Percentiles rank a stretch among this genome's conserved stretches.
These are phyloP conservation scores for Sclerotinia trifoliorum DNA, from an alignment of 2,329 filamentous ascomycete species.

Conservation along the genomic window DNA sequence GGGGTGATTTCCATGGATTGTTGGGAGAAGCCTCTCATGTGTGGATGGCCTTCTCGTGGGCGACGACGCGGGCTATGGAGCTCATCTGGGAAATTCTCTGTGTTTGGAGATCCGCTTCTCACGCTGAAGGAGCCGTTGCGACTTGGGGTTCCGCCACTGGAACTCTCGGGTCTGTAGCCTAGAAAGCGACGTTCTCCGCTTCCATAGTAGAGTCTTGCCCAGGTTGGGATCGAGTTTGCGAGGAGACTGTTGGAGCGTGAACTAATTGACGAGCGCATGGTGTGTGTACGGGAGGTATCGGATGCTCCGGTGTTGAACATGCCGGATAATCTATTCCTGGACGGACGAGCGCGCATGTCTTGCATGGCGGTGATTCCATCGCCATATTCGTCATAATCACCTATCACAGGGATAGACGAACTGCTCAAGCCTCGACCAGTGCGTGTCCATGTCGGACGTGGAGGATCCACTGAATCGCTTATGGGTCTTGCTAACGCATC, in stretches of 20 bases:
- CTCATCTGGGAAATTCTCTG: slow-evolving; percentile 48
- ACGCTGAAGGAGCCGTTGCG: slow-evolving; percentile 44
- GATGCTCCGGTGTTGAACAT: slow-evolving; percentile 49
- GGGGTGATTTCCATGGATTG: slow-evolving; percentile 49
- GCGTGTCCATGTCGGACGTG: slow-evolving; percentile 46
- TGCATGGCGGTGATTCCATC: slow-evolving; percentile 62
- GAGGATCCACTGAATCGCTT: slow-evolving; percentile 49
- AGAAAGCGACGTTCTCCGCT: slow-evolving; percentile 60
- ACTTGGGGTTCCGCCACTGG: slow-evolving; percentile 43
- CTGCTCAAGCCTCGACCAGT: slow-evolving; percentile 39
- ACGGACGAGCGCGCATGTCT: slow-evolving; percentile 52
- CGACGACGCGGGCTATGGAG: slow-evolving; percentile 50
- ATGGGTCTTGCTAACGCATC: slow-evolving; percentile 27
- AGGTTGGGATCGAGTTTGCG: slow-evolving; percentile 46
- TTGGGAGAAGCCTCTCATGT: slow-evolving; percentile 28
- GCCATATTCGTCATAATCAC: slow-evolving; percentile 62
- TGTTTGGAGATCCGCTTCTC: slow-evolving; percentile 50
- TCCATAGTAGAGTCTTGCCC: slow-evolving; percentile 66
- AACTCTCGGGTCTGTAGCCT: slow-evolving; percentile 37
- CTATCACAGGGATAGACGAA: slow-evolving; percentile 48
- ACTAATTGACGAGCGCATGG: slow-evolving; percentile 40
- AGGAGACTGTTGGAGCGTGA: slow-evolving; percentile 48
- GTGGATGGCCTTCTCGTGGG: slow-evolving; percentile 42
- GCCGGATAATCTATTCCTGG: slow-evolving; percentile 52
- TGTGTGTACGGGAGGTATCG: slow-evolving; percentile 43